Evolutionary conservation across 1,284 basidiomycete genomes (phyloP).

Genomic region (Ustilago crameri): DNA sequence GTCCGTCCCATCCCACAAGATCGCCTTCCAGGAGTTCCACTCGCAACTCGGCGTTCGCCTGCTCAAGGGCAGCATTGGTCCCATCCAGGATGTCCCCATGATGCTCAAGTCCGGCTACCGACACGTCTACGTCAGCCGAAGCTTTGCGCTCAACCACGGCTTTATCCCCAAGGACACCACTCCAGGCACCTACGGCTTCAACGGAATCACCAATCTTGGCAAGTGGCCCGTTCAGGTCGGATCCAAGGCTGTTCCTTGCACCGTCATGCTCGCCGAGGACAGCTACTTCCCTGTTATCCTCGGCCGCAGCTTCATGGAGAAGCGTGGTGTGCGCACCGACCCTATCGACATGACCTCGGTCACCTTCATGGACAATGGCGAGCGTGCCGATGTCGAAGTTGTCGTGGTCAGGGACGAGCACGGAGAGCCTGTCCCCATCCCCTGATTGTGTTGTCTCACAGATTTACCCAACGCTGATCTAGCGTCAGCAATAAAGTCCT

Average conservation of each 20-base stretch:
- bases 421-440: constrained; percentile 66
- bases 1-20: constrained; percentile 61
- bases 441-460: constrained; percentile 23
- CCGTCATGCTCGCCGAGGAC: constrained; percentile 83
- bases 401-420: constrained; percentile 67
- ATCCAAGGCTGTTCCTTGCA: constrained; percentile 70
- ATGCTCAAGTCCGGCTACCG: constrained; percentile 96
- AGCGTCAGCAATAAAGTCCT: background rate
- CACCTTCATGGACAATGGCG: constrained; percentile 92
- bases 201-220: constrained; percentile 74
- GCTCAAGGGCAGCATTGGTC: constrained; percentile 88
- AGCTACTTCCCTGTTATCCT: constrained; percentile 96
- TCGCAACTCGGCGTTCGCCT: constrained; percentile 81
- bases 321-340: constrained; percentile 77
- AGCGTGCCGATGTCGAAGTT: constrained; percentile 72
- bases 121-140: constrained; percentile 92
- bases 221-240: constrained; percentile 71
- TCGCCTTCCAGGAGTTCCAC: constrained; percentile 67
- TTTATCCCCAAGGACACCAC: constrained; percentile 86
- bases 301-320: constrained; percentile 92
- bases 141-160: constrained; percentile 87
- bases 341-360: constrained; percentile 81
- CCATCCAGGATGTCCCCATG: constrained; percentile 77
- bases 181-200: constrained; percentile 78
- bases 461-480: background rate